A percentile compares a stretch with the other conserved stretches of the same genome.
Evolutionary conservation across 2,329 filamentous ascomycete species (phyloP).

Genomic region (Pleomassaria siparia): DNA sequence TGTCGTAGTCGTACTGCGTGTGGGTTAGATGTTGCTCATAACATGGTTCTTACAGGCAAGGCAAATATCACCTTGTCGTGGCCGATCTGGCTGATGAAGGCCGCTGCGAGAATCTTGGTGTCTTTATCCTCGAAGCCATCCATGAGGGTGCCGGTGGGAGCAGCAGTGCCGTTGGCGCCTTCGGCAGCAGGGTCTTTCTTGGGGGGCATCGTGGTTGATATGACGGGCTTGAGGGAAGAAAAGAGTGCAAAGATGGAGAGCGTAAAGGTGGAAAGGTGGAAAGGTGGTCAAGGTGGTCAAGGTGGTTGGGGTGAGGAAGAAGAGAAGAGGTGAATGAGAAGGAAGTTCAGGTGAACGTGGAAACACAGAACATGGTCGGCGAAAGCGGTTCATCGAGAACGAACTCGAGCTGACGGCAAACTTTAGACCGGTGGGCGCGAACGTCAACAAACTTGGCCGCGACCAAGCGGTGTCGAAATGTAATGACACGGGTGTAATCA

Average conservation of each 20-base stretch:
- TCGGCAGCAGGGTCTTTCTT: slow-evolving; percentile 20
- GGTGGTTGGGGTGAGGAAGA: background rate
- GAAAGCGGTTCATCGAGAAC: no score
- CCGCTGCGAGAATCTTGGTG: slow-evolving; percentile 33
- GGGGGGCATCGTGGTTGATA: slow-evolving; percentile 16
- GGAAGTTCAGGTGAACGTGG: no score
- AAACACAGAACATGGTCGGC: no score
- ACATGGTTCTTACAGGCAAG: background rate
- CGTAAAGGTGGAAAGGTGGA: background rate
- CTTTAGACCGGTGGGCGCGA: no score
- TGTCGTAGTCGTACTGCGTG: slow-evolving; percentile 31
- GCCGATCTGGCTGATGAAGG: slow-evolving; percentile 27
- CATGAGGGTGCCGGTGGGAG: slow-evolving; percentile 7
- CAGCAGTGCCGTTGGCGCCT: background rate
- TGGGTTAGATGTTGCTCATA: background rate
- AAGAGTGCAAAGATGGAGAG: background rate
- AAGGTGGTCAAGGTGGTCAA: background rate
- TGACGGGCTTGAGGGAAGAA: background rate
- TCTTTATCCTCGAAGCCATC: slow-evolving; percentile 27
- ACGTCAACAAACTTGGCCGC: no score
- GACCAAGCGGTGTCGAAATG: no score
- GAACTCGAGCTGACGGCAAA: no score
- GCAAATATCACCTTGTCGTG: slow-evolving; percentile 27
- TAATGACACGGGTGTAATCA: no score
- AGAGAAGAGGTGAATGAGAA: background rate